Conservation (phyloP, 2,329 filamentous ascomycete species). For the Penicillium nordicum region DNA sequence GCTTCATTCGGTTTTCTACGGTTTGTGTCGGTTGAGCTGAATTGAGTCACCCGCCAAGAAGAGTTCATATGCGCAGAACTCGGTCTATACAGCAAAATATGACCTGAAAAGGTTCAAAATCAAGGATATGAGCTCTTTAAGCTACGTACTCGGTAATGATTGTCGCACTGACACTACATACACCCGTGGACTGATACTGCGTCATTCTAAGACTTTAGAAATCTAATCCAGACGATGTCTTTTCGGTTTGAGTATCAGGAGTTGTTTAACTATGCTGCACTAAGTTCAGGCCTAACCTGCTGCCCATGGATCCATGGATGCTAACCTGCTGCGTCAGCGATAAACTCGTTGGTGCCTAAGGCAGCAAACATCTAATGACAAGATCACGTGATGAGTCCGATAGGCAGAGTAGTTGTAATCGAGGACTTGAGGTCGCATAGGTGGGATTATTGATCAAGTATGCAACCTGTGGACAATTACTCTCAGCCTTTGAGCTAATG, state of each 20-base stretch:
- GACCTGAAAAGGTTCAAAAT: neutral
- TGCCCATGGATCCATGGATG: no score
- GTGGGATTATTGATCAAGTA: neutral
- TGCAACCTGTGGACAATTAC: neutral
- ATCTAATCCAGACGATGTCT: no score
- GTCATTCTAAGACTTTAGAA: neutral
- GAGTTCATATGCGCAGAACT: conserved; percentile 8
- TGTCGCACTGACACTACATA: neutral
- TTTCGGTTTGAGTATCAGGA: no score
- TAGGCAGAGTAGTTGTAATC: neutral
- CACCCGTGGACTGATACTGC: neutral
- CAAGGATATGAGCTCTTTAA: neutral
- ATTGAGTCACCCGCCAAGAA: neutral
- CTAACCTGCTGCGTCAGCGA: neutral
- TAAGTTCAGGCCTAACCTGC: no score
- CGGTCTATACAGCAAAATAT: neutral
- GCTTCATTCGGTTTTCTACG: conserved; percentile 6
- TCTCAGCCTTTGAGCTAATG: neutral
- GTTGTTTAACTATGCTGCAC: no score
- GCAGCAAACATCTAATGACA: neutral
- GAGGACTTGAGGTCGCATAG: neutral
- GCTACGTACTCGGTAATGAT: neutral
- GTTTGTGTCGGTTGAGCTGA: conserved; percentile 4
- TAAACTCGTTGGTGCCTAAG: neutral
- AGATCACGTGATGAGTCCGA: neutral